Conservation (phyloP, 2,329 filamentous ascomycete species). For the Aspergillus versicolor region DNA sequence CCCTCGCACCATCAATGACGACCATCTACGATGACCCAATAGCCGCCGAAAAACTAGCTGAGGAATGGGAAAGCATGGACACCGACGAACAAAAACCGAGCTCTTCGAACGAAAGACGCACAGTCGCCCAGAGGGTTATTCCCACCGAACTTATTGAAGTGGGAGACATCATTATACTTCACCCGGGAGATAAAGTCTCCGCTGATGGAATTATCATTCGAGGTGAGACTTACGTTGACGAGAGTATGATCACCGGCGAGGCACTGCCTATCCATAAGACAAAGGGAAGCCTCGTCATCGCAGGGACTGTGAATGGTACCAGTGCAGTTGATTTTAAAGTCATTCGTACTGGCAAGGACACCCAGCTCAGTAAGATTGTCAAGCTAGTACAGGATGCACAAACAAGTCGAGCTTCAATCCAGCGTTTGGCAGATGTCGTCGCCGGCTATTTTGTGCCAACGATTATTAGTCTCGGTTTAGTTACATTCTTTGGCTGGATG, state of each 20-base stretch:
- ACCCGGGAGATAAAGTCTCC: slow-evolving; percentile 94
- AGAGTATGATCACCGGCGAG: slow-evolving; percentile 98
- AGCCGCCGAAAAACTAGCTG: slow-evolving; percentile 84
- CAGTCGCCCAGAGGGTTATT: slow-evolving; percentile 75
- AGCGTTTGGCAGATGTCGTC: slow-evolving; percentile 84
- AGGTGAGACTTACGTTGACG: slow-evolving; percentile 90
- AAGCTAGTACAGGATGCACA: slow-evolving; percentile 98
- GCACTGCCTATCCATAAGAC: slow-evolving; percentile 92
- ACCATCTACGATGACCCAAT: slow-evolving; percentile 95
- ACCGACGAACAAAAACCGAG: slow-evolving; percentile 14
- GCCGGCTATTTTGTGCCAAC: slow-evolving; percentile 92
- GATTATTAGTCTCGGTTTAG: slow-evolving; percentile 78
- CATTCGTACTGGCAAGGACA: slow-evolving; percentile 88
- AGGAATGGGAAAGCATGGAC: slow-evolving; percentile 60
- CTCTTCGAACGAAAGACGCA: slow-evolving; percentile 37
- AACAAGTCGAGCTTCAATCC: slow-evolving; percentile 89
- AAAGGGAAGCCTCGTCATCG: slow-evolving; percentile 76
- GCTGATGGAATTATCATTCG: slow-evolving; percentile 84
- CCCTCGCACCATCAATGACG: slow-evolving; percentile 90
- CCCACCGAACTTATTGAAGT: slow-evolving; percentile 93
- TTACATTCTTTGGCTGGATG: slow-evolving; percentile 93
- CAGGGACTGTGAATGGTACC: slow-evolving; percentile 92
- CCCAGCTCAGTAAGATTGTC: slow-evolving; percentile 95
- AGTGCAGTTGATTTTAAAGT: slow-evolving; percentile 91
- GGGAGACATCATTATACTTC: slow-evolving; percentile 87